Evolutionary conservation across 73 alveolate species (phyloP).

Genomic region (Halteria grandinella): DNA sequence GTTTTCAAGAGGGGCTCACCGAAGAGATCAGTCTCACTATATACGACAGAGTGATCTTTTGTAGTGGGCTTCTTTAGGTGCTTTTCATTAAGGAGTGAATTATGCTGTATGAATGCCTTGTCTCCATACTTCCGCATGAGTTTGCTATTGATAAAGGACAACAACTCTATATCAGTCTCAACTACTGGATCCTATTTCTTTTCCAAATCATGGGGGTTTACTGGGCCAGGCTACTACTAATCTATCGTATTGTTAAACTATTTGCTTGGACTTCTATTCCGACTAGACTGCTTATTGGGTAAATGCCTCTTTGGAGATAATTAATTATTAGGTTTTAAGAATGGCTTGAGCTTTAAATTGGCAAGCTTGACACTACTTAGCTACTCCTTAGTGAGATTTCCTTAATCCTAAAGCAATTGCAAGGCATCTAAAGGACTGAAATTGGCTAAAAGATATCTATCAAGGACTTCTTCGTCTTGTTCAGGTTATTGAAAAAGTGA

Average conservation of each 20-base stretch:
- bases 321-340: not conserved
- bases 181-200: conserved; percentile 1
- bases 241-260: no score
- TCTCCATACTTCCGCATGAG: not conserved
- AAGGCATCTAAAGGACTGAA: not conserved
- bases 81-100: not conserved
- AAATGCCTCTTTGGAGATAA: not conserved
- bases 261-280: not conserved
- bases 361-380: not conserved
- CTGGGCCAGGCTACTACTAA: no score
- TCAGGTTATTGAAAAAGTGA: not conserved
- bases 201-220: not conserved
- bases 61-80: not conserved
- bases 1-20: not conserved
- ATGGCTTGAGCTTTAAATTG: conserved; percentile 3
- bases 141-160: not conserved
- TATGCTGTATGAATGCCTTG: not conserved
- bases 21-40: not conserved
- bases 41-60: conserved; percentile 9
- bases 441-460: not conserved
- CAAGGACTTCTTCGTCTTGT: conserved; percentile 10
- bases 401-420: not conserved
- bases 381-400: not conserved
- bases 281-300: not conserved
- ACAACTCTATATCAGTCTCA: conserved; percentile 2